These are phyloP conservation scores for Marchantia polymorpha DNA, from an alignment of 225 moss, liverwort and hornwort genomes.

Conservation along the genomic window DNA sequence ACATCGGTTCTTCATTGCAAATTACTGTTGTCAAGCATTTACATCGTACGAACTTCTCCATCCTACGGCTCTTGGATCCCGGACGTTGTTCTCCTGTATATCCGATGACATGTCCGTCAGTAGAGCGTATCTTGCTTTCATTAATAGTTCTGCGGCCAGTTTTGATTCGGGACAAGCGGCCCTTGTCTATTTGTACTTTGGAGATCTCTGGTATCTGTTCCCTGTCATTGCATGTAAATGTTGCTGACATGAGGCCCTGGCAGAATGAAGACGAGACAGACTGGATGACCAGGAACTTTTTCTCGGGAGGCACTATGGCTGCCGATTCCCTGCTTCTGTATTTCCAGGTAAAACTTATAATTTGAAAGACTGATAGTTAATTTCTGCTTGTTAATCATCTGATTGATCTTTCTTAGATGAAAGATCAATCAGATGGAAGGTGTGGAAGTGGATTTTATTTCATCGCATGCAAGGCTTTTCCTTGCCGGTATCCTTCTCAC, in stretches of 20 bases:
- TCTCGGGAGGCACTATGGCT: slow-evolving; percentile 95
- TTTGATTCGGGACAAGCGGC: too few relatives aligned
- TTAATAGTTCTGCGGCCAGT: too few relatives aligned
- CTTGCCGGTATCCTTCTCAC: not conserved
- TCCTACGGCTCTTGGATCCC: too few relatives aligned
- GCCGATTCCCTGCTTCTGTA: slow-evolving; percentile 71
- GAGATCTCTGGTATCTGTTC: too few relatives aligned
- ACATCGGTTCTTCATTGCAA: too few relatives aligned
- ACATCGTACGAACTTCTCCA: too few relatives aligned
- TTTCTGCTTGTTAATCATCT: too few relatives aligned
- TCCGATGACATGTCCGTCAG: too few relatives aligned
- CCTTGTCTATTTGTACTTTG: too few relatives aligned
- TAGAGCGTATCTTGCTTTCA: too few relatives aligned
- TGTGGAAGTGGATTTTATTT: not conserved
- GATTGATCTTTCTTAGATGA: not conserved
- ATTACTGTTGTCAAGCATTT: too few relatives aligned
- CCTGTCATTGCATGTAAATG: not conserved
- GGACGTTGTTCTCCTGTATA: too few relatives aligned
- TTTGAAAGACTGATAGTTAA: not conserved
- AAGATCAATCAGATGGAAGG: not conserved
- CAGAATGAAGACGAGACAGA: slow-evolving; percentile 91
- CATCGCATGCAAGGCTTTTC: not conserved
- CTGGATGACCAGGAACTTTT: slow-evolving; percentile 96
- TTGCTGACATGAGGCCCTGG: not conserved
- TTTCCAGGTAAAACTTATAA: slow-evolving; percentile 54